A percentile compares a stretch with the other conserved stretches of the same genome.
Conservation (phyloP, 768 basidiomycete genomes). For the Tulasnella sp. region DNA sequence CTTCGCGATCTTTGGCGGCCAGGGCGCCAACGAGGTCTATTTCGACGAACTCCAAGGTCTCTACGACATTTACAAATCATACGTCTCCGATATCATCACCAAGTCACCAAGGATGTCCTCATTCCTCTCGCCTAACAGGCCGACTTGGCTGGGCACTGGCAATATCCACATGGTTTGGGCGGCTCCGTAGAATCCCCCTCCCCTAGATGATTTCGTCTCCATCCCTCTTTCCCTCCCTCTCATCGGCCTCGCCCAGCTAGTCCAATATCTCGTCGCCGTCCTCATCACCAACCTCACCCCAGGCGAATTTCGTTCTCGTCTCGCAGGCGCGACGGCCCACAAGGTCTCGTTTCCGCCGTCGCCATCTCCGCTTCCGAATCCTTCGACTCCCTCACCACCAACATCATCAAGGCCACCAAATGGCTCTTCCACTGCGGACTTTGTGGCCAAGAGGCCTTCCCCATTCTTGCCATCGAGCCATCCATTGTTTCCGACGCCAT, state of each 20-base stretch:
- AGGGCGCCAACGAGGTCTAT: constrained; percentile 97
- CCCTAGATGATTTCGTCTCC: constrained; percentile 79
- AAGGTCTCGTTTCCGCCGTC: constrained; percentile 93
- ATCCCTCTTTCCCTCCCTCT: constrained; percentile 91
- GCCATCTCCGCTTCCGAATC: constrained; percentile 72
- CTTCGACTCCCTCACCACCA: constrained; percentile 63
- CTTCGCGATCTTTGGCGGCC: constrained; percentile 94
- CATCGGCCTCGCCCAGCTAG: constrained; percentile 92
- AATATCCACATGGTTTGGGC: constrained; percentile 72
- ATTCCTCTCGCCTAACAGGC: constrained; percentile 58
- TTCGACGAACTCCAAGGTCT: constrained; percentile 90
- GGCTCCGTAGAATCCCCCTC: constrained; percentile 61
- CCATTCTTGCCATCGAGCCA: constrained; percentile 82
- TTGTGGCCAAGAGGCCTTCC: constrained; percentile 90
- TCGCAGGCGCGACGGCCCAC: constrained; percentile 93
- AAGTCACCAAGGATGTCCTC: constrained; percentile 59
- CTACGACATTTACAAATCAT: constrained; percentile 86
- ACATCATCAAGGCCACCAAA: constrained; percentile 73
- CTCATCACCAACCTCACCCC: constrained; percentile 68
- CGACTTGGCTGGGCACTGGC: constrained; percentile 38
- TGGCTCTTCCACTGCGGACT: constrained; percentile 93
- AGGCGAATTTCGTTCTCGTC: constrained; percentile 63
- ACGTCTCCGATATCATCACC: constrained; percentile 63
- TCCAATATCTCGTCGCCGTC: constrained; percentile 80
- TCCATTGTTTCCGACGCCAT: constrained; percentile 77